Base-by-base conservation (phyloP, 768 basidiomycete genomes). In the Leucosporidium scottii region DNA sequence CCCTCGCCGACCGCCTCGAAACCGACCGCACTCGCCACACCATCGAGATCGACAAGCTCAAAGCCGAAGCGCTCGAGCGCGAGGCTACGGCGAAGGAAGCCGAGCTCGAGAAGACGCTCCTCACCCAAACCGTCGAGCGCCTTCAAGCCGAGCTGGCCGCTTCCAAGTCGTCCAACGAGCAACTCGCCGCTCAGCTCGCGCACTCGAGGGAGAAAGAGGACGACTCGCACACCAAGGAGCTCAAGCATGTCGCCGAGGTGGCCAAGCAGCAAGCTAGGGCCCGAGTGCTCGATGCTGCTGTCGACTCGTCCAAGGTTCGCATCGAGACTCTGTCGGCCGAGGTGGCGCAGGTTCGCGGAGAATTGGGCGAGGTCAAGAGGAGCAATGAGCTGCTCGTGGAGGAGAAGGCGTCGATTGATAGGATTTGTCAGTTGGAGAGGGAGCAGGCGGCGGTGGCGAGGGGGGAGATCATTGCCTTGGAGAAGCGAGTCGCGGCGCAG, bases 401-500 rank as follows among this genome's bases (percentile, higher is more conserved):
- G 7, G 23, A 58, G n/a, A 34, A 36, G 23, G 10, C 23, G 34
- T 21, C 8, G 21, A 30, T 58, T 21, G 30, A 30, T 5, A 23
- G 21, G 31, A 23, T 23, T 23, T 36, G 44, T 27, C 59, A 27
- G 44, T 9, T 25, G 13, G 23, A 47, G 44, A n/a, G 39, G n/a
- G 59, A 59, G 59, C 13, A 15, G 44, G 25, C 59, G 1, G 59
- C 59, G 4, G 23, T 30, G 44, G 28, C 39, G 25, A 25, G 30
- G 25, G 59, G 59, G 4, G 59, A 59, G 59, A n/a, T 59, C 15
- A 34, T 15, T 17, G 23, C 62, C 6, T 21, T 62, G 18, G 68
- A 69, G 49, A 69, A 69, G 68, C 25, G 64, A n/a, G 21, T 69
- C 6, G 20, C 60, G 0, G 17, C n/a, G 4, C 68, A 64, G 56